phyloP scores from a whole-genome alignment of 164 flowering plant species.

The Aristolochia contorta region DNA sequence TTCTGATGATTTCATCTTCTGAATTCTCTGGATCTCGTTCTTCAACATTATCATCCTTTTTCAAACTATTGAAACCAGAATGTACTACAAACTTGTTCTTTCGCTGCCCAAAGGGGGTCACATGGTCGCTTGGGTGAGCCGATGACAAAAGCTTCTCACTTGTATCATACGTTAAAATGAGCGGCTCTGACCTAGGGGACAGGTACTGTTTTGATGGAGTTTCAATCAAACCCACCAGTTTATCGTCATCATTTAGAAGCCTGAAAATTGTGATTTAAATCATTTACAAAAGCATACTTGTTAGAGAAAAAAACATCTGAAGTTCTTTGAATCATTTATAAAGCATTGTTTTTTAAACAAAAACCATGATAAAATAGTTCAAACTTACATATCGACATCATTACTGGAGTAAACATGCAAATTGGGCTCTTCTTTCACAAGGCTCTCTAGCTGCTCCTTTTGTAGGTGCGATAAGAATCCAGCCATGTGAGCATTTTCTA shows the following conservation, averaged over 20 bases:
- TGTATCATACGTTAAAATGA: slow-evolving; percentile 32
- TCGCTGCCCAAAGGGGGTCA: slow-evolving; percentile 80
- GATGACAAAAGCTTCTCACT: slow-evolving; percentile 41
- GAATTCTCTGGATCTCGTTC: slow-evolving; percentile 26
- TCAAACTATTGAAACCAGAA: slow-evolving; percentile 28
- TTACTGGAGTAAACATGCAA: slow-evolving; percentile 70
- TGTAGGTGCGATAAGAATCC: slow-evolving; percentile 72
- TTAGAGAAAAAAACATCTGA: not conserved
- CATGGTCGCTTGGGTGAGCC: slow-evolving; percentile 19
- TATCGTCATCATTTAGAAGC: slow-evolving; percentile 46
- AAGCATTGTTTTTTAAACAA: not conserved
- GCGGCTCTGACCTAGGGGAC: slow-evolving; percentile 15
- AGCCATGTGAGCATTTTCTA: slow-evolving; percentile 65
- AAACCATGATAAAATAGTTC: not conserved
- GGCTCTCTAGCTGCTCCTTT: slow-evolving; percentile 51
- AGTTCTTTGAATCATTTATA: not conserved
- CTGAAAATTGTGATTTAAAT: slow-evolving; percentile 19
- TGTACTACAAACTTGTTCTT: slow-evolving; percentile 62
- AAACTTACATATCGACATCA: slow-evolving; percentile 75
- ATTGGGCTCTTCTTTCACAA: slow-evolving; percentile 53
- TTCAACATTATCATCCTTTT: slow-evolving; percentile 19
- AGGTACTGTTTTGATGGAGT: slow-evolving; percentile 39
- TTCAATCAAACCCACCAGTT: slow-evolving; percentile 27
- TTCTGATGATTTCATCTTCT: slow-evolving; percentile 76
- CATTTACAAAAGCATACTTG: not conserved